A percentile compares a stretch with the other conserved stretches of the same genome.
Evolutionary conservation across 495 filamentous ascomycete genomes (phyloP).

Genomic region (Penicillium herquei): DNA sequence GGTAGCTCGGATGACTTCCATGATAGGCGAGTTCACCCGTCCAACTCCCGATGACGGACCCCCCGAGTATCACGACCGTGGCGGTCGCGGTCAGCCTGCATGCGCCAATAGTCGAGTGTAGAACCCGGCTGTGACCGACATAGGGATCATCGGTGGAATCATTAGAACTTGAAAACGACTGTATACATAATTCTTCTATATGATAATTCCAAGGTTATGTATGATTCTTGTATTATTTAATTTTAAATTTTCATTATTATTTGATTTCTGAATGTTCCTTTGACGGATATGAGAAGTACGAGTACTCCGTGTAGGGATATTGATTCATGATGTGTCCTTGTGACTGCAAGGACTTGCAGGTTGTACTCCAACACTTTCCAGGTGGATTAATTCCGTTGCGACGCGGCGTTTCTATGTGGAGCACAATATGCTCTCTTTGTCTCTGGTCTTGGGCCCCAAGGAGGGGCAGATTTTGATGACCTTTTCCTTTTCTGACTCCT

Average conservation of each 20-base stretch:
- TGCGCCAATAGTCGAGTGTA: constrained; percentile 27
- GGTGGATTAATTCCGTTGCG: constrained; percentile 2
- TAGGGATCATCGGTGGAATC: constrained; percentile 22
- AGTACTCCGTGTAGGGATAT: not conserved
- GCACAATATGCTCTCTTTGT: constrained; percentile 8
- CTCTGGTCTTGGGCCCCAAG: not conserved
- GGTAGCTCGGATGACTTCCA: constrained; percentile 21
- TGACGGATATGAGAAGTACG: not conserved
- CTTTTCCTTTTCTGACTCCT: not conserved
- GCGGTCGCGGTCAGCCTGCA: constrained; percentile 26
- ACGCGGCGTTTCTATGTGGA: constrained; percentile 16
- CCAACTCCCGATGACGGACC: constrained; percentile 16
- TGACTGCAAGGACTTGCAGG: constrained; percentile 12
- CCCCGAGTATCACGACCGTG: constrained; percentile 22
- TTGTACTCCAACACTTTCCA: not conserved
- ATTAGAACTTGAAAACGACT: too few species aligned
- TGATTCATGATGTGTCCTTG: constrained; percentile 17
- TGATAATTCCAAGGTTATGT: too few species aligned
- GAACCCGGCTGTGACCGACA: constrained; percentile 18
- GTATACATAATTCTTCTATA: too few species aligned
- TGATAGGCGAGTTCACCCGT: constrained; percentile 22
- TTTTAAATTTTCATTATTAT: not conserved
- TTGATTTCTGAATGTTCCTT: not conserved
- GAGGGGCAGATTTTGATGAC: not conserved
- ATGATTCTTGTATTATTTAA: not conserved